Evolutionary conservation across 2,329 filamentous ascomycete genomes (phyloP).

Genomic region (Trichoderma lentiforme): DNA sequence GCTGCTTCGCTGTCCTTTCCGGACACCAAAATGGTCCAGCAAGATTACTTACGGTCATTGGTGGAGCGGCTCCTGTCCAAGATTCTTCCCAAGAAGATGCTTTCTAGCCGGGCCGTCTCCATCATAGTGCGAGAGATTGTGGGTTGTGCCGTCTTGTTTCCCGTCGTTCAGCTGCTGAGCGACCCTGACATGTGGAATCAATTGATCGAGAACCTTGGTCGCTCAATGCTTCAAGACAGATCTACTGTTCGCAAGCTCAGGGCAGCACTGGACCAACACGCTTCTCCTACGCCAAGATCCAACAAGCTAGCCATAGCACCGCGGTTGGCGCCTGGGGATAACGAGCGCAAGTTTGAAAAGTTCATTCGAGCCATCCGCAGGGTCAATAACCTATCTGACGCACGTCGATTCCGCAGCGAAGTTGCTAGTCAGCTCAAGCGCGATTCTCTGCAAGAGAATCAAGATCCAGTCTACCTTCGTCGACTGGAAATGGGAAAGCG

Average conservation of each 20-base stretch:
- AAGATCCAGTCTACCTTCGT: slow-evolving; percentile 82
- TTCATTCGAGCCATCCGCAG: slow-evolving; percentile 88
- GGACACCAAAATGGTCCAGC: slow-evolving; percentile 79
- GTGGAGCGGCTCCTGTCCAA: slow-evolving; percentile 68
- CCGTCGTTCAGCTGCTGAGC: slow-evolving; percentile 73
- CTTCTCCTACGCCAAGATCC: slow-evolving; percentile 70
- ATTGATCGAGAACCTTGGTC: slow-evolving; percentile 83
- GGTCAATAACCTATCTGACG: slow-evolving; percentile 88
- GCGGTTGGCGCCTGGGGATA: slow-evolving; percentile 75
- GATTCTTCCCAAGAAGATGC: slow-evolving; percentile 69
- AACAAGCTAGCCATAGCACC: slow-evolving; percentile 69
- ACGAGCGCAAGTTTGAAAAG: slow-evolving; percentile 88
- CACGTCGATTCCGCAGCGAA: slow-evolving; percentile 85
- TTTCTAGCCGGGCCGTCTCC: slow-evolving; percentile 75
- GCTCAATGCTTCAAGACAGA: slow-evolving; percentile 85
- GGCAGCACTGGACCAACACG: slow-evolving; percentile 89
- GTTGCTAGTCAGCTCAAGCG: slow-evolving; percentile 87
- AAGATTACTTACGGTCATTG: slow-evolving; percentile 81
- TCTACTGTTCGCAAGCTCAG: slow-evolving; percentile 91
- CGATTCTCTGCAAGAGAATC: slow-evolving; percentile 72
- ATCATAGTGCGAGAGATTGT: slow-evolving; percentile 85
- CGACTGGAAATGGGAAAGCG: slow-evolving; percentile 89
- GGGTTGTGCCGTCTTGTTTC: slow-evolving; percentile 84
- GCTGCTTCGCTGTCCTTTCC: slow-evolving; percentile 80
- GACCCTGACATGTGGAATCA: slow-evolving; percentile 99